Base-by-base conservation (phyloP, 1,284 basidiomycete genomes). In the Trichosporon sp. region DNA sequence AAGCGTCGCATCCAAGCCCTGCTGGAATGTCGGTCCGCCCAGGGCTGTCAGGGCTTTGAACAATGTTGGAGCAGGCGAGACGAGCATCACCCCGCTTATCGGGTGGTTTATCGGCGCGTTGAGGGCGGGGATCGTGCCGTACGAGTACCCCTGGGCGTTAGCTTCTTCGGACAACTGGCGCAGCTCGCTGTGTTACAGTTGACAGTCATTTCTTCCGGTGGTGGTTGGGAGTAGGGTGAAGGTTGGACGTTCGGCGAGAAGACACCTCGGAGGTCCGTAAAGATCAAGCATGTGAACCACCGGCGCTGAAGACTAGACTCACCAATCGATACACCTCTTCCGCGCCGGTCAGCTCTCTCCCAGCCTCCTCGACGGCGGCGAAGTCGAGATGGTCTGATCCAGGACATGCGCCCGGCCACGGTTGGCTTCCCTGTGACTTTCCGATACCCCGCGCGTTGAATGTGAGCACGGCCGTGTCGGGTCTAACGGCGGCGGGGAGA, bases 381-480 rank as follows among this genome's bases (percentile, higher is more conserved):
- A 80, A 78, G 72, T 81, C 80, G 6, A 65, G 69, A 0, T 75
- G 76, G 70, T 79, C 78, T 19, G 46, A 46, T 0, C 77, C 76
- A 6, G 73, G 71, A 5, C 77, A 78, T 0, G 75, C 66, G n/a
- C 78, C 75, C 1, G 77, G 68, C 59, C 68, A 76, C 11, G 78
- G 75, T 46, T 75, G 70, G 8, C 67, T 74, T 2, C 80, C 81
- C 8, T 73, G 71, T 0, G 76, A 78, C 0, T n/a, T 40, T 0
- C 81, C 81, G 1, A 80, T 74, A 1, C 81, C 81, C 43, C 80
- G 72, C 12, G 74, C 78, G 65, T 83, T 83, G 71, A 78, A 83
- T 0, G 79, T 77, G 43, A 80, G 68, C 32, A 80, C 72, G 0
- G 75, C 79, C 0, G 78, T 78, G 10, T 63, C 70, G 4, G 65